Percentiles rank a stretch among this genome's conserved stretches.
Conservation (phyloP, 495 filamentous ascomycete species). For the Talaromyces adpressus region DNA sequence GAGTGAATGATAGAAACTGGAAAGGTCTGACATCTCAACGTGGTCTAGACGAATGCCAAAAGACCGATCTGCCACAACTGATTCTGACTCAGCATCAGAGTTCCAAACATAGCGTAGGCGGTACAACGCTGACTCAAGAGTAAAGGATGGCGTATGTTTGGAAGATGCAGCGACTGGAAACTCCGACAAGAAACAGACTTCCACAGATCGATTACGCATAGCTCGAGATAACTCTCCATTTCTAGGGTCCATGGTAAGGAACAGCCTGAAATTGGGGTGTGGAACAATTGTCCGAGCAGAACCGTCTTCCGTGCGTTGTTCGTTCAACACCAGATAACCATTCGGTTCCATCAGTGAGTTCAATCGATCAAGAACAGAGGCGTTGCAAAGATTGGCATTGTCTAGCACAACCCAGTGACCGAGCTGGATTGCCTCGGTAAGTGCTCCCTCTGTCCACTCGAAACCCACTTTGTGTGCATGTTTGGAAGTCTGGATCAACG, state of each 20-base stretch:
- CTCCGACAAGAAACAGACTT: constrained; percentile 63
- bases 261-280: constrained; percentile 84
- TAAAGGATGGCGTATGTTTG: constrained; percentile 28
- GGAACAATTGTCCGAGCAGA: constrained; percentile 72
- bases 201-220: constrained; percentile 92
- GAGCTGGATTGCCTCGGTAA: constrained; percentile 77
- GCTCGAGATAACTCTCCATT: constrained; percentile 93
- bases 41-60: constrained; percentile 47
- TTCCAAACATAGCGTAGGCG: constrained; percentile 42
- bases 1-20: constrained; percentile 34
- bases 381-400: constrained; percentile 92
- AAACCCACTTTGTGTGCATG: constrained; percentile 66
- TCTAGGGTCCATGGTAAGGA: constrained; percentile 87
- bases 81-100: constrained; percentile 14
- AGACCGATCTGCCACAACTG: constrained; percentile 12
- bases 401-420: constrained; percentile 93
- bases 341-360: constrained; percentile 93
- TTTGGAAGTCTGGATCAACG: constrained; percentile 34
- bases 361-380: constrained; percentile 88
- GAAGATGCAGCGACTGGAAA: constrained; percentile 15
- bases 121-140: constrained; percentile 43
- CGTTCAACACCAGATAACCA: constrained; percentile 82
- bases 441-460: constrained; percentile 90
- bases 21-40: constrained; percentile 43
- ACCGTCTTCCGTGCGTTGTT: constrained; percentile 77